Evolutionary conservation across 257 asterid species (phyloP).

Genomic region (Solanum tarapatanum): DNA sequence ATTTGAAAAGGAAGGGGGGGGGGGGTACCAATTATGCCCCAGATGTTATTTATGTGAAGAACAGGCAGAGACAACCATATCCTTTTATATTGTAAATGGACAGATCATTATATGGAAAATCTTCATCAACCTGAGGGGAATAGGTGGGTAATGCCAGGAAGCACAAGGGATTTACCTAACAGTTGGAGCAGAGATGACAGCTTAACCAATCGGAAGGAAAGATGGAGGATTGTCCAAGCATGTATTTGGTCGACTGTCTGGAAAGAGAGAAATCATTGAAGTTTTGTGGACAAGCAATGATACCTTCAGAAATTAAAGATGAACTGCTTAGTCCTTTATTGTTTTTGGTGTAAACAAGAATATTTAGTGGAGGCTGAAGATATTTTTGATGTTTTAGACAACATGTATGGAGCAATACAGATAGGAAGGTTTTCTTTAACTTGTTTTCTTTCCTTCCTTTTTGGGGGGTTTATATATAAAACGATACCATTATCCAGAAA

Average conservation of each 20-base stretch:
- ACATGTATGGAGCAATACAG: not conserved
- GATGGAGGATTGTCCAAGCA: not conserved
- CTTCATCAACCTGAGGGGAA: not conserved
- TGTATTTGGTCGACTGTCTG: not conserved
- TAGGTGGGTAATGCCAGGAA: not conserved
- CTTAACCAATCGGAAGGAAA: not conserved
- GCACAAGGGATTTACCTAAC: not conserved
- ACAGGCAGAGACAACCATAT: not conserved
- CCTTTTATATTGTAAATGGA: not conserved
- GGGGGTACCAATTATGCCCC: not conserved
- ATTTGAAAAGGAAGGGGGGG: not conserved
- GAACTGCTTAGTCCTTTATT: not conserved
- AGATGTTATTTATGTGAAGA: not conserved
- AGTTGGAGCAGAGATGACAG: not conserved
- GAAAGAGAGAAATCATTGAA: not conserved
- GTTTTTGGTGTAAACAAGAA: not conserved
- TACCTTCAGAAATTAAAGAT: not conserved
- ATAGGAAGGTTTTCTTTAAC: not conserved
- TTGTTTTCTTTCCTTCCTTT: not conserved
- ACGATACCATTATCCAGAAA: not conserved
- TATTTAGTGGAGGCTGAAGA: not conserved
- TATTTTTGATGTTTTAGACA: not conserved
- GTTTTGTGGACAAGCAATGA: not conserved
- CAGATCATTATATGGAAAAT: not conserved
- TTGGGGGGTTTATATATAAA: not conserved